Conservation (phyloP, 306 rosid species). For the Canavalia gladiata region DNA sequence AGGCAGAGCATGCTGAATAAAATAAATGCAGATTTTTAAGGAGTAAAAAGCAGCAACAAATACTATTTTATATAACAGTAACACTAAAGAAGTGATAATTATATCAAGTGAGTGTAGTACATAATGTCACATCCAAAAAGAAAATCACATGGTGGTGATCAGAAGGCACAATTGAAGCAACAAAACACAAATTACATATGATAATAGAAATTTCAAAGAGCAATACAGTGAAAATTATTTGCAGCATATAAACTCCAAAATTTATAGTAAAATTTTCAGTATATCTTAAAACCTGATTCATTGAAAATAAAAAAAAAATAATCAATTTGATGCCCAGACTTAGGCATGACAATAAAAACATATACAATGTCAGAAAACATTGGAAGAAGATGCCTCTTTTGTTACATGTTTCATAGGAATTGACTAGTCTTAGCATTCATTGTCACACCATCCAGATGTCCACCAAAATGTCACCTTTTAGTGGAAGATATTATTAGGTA, state of each 20-base stretch:
- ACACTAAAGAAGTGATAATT: conserved; percentile 9
- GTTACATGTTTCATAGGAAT: conserved; percentile 39
- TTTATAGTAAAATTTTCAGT: conserved; percentile 11
- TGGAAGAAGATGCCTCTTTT: conserved; percentile 38
- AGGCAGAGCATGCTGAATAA: neutral
- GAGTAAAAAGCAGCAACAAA: conserved; percentile 32
- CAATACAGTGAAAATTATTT: conserved; percentile 2
- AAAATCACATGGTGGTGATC: neutral
- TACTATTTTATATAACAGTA: neutral
- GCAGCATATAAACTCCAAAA: conserved; percentile 24
- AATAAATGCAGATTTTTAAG: conserved; percentile 17
- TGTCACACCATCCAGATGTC: conserved; percentile 27
- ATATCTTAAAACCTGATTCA: conserved; percentile 9
- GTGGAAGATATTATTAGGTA: conserved; percentile 7
- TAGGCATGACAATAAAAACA: neutral
- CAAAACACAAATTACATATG: conserved; percentile 12
- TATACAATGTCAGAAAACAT: conserved; percentile 17
- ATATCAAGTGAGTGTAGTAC: conserved; percentile 12
- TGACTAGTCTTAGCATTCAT: conserved; percentile 32
- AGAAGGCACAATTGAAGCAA: conserved; percentile 2
- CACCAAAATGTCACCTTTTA: conserved; percentile 33
- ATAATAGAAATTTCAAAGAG: neutral
- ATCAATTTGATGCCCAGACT: conserved; percentile 12
- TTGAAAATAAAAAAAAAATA: conserved; percentile 8
- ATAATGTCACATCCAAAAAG: conserved; percentile 7